phyloP scores from a whole-genome alignment of 164 flowering plant genomes.

The grape (Vitis vinifera) region DNA sequence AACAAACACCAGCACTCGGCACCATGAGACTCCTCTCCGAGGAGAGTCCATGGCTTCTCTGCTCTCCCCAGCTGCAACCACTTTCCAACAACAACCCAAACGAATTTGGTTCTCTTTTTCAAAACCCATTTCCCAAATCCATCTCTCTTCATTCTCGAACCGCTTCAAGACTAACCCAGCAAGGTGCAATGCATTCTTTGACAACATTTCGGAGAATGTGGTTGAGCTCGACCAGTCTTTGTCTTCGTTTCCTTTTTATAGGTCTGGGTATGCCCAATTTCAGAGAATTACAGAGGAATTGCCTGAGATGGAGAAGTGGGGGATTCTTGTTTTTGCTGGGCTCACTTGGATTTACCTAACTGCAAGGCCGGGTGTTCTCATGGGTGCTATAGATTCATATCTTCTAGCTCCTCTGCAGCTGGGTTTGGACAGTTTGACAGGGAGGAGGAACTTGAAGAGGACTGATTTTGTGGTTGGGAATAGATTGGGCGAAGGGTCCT shows the following conservation, averaged over 20 bases:
- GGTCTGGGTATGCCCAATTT: conserved; percentile 49
- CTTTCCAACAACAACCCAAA: conserved; percentile 34
- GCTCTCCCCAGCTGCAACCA: conserved; percentile 42
- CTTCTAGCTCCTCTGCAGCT: conserved; percentile 81
- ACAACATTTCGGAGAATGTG: conserved; percentile 35
- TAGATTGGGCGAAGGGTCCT: conserved; percentile 88
- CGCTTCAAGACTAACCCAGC: conserved; percentile 17
- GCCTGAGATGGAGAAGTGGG: conserved; percentile 73
- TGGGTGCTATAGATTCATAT: conserved; percentile 93
- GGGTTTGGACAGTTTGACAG: conserved; percentile 61
- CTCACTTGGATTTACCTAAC: conserved; percentile 84
- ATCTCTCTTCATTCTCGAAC: conserved; percentile 11
- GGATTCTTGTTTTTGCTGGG: conserved; percentile 51
- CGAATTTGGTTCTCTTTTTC: conserved; percentile 15
- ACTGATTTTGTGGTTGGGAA: conserved; percentile 70
- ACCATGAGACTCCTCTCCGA: conserved; percentile 4
- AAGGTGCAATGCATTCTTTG: conserved; percentile 50
- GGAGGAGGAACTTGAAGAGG: conserved; percentile 69
- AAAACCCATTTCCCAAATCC: conserved; percentile 21
- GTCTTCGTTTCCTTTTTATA: conserved; percentile 42
- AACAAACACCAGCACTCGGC: background rate
- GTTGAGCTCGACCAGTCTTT: conserved; percentile 27
- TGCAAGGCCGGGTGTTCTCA: conserved; percentile 91
- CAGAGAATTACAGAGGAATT: conserved; percentile 42
- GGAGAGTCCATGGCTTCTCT: conserved; percentile 57